phyloP scores from a whole-genome alignment of 23 red algal genomes.

The Gracilaria vermiculophylla region DNA sequence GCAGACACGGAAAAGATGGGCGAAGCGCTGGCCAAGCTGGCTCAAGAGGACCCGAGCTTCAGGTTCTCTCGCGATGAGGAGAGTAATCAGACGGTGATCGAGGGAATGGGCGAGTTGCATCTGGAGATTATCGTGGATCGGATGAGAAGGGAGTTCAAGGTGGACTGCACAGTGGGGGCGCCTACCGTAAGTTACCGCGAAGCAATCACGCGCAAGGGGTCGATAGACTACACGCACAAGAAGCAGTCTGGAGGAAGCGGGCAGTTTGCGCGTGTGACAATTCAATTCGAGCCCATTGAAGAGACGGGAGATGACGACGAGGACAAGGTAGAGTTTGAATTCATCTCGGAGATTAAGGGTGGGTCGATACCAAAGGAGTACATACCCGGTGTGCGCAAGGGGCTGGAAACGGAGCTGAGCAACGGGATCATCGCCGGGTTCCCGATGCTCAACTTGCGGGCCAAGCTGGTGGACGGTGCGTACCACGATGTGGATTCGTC shows the following conservation, averaged over 20 bases:
- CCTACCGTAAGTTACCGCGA: conserved; percentile 98
- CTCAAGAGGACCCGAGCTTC: conserved; percentile 97
- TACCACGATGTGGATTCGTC: conserved; percentile 99
- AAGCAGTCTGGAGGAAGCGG: conserved; percentile 98
- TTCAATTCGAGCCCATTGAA: conserved; percentile 88
- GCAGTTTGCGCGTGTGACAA: conserved; percentile 94
- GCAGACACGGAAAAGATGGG: conserved; percentile 97
- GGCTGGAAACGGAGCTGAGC: conserved; percentile 78
- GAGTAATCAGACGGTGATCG: conserved; percentile 96
- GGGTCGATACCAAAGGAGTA: conserved; percentile 95
- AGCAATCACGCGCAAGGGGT: conserved; percentile 73
- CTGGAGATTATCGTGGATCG: conserved; percentile 99
- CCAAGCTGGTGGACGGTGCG: conserved; percentile 83
- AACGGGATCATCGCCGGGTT: conserved; percentile 90
- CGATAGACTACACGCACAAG: conserved; percentile 98
- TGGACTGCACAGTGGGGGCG: conserved; percentile 95
- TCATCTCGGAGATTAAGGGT: conserved; percentile 97
- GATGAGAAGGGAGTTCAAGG: conserved; percentile 98
- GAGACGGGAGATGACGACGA: neutral
- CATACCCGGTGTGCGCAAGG: conserved; percentile 92
- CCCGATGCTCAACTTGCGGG: conserved; percentile 87
- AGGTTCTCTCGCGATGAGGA: conserved; percentile 97
- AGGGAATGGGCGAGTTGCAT: conserved; percentile 99
- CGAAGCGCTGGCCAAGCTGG: conserved; percentile 86
- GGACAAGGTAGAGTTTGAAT: conserved; percentile 70